Evolutionary conservation across 768 basidiomycete genomes (phyloP), one percentile per base, ranked within the genome.

Genomic region (Panus rudis): DNA sequence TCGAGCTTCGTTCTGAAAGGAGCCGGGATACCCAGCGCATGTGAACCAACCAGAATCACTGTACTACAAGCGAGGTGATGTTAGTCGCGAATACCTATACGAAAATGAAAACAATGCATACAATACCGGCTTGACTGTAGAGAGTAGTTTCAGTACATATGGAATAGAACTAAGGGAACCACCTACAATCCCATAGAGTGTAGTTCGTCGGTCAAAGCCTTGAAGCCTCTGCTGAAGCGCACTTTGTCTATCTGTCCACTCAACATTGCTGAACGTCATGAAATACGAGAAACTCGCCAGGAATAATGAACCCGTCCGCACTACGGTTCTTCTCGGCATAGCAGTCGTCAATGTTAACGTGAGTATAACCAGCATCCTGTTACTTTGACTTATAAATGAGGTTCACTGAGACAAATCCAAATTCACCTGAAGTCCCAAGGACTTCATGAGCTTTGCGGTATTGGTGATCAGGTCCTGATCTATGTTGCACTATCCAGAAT

Each of bases 31-130:
- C 11, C 71, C 48, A 33, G 72, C 70, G 51, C 79, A 82, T 20
- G 80, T 81, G 48, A 70, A 76, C 79, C 78, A 81, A n/a, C 80
- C 80, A 1, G 80, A 69, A 50, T 81, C 78, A 45, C 79, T 75
- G 47, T 81, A 81, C 79, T 79, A 34, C 27, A 16, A 11, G 14
- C 6, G 4, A 16, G 33, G 4, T 38, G 19, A 21, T 41, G 42
- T 14, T n/a, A 41, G 28, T 4, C 22, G 39, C n/a, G n/a, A n/a
- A n/a, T n/a, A n/a, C n/a, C n/a, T n/a, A n/a, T n/a, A n/a, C n/a
- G n/a, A n/a, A n/a, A n/a, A n/a, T n/a, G n/a, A n/a, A n/a, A n/a
- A n/a, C n/a, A n/a, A 16, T 20, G 20, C 41, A 19, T 38, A 42
- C 39, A n/a, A 49, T 49, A 2, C 48, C 48, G 5, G 48, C 48